Percentiles rank a stretch among this genome's conserved stretches.
Evolutionary conservation across 768 basidiomycete genomes (phyloP).

Genomic region (Amanita thiersii): DNA sequence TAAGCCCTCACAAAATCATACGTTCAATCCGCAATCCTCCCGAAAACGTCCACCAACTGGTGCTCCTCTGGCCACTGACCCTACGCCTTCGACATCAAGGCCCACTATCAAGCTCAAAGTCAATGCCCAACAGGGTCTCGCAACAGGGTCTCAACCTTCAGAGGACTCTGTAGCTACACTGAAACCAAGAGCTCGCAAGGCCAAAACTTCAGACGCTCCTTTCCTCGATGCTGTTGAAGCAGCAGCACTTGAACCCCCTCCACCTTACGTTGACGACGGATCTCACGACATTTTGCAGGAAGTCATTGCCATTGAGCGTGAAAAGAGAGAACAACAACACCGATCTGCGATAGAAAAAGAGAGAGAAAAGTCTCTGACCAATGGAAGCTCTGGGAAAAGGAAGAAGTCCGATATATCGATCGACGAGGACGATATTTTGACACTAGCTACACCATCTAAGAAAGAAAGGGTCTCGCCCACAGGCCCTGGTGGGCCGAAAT

Average conservation of each 20-base stretch:
- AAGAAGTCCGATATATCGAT: slow-evolving; percentile 34
- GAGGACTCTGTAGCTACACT: slow-evolving; percentile 18
- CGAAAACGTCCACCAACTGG: slow-evolving; percentile 1
- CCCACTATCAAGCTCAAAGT: slow-evolving; percentile 68
- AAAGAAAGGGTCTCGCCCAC: slow-evolving; percentile 40
- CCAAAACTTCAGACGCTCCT: slow-evolving; percentile 29
- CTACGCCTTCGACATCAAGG: slow-evolving; percentile 28
- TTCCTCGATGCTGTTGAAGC: slow-evolving; percentile 19
- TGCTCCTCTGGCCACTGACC: slow-evolving; percentile 13
- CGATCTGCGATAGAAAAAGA: slow-evolving; percentile 22
- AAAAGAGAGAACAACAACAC: slow-evolving; percentile 49
- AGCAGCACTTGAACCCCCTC: slow-evolving; percentile 48
- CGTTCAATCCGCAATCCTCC: slow-evolving; percentile 3
- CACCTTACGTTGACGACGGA: slow-evolving; percentile 72
- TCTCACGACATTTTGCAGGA: slow-evolving; percentile 76
- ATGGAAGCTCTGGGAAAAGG: slow-evolving; percentile 43
- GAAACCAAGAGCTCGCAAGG: slow-evolving; percentile 33
- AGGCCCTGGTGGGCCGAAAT: slow-evolving; percentile 23
- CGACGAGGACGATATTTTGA: slow-evolving; percentile 58
- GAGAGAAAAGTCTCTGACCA: slow-evolving; percentile 22
- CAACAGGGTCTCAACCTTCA: slow-evolving; percentile 21
- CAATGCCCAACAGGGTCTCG: slow-evolving; percentile 22
- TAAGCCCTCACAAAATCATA: slow-evolving; percentile 11
- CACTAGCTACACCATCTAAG: slow-evolving; percentile 56
- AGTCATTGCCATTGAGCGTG: slow-evolving; percentile 71